A percentile compares a stretch with the other conserved stretches of the same genome.
Conservation (phyloP, 225 moss, liverwort and hornwort genomes). For the Lunularia cruciata region DNA sequence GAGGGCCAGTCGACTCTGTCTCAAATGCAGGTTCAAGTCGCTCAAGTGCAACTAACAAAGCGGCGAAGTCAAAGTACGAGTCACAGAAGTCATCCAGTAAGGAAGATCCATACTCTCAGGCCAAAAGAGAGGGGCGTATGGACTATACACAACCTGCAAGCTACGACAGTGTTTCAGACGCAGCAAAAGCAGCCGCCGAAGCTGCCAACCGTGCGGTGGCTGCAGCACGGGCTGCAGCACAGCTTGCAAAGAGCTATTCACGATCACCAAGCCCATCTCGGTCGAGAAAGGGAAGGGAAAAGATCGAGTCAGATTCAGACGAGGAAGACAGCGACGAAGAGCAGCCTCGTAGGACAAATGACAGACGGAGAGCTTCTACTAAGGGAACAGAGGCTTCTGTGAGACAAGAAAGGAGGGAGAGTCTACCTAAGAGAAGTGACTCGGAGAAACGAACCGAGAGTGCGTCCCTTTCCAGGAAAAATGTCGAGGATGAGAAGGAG, state of each 20-base stretch:
- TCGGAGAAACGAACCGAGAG: slow-evolving; percentile 7
- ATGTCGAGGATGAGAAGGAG: slow-evolving; percentile 11
- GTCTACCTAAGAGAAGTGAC: slow-evolving; percentile 8
- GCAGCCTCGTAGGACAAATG: not conserved
- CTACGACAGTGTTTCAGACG: slow-evolving; percentile 50
- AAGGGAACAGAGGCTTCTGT: slow-evolving; percentile 10
- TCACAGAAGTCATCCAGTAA: slow-evolving; percentile 6
- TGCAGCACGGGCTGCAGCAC: slow-evolving; percentile 82
- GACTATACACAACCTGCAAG: slow-evolving; percentile 1
- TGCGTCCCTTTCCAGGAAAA: not conserved
- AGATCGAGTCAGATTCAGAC: slow-evolving; percentile 14
- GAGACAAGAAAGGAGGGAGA: slow-evolving; percentile 3
- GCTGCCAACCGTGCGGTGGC: slow-evolving; percentile 60
- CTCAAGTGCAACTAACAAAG: not conserved
- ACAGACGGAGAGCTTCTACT: slow-evolving; percentile 3
- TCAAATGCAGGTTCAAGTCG: slow-evolving; percentile 13
- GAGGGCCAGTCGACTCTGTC: slow-evolving; percentile 47
- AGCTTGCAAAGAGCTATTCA: slow-evolving; percentile 56
- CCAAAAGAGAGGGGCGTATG: slow-evolving; percentile 22
- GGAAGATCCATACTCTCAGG: slow-evolving; percentile 17
- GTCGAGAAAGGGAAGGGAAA: slow-evolving; percentile 13
- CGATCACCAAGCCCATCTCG: slow-evolving; percentile 24
- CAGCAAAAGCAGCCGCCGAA: slow-evolving; percentile 55
- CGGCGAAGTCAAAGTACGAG: slow-evolving; percentile 22
- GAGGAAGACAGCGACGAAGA: slow-evolving; percentile 41